Conservation (phyloP, 441 rosid genomes). For the Biscutella laevigata region DNA sequence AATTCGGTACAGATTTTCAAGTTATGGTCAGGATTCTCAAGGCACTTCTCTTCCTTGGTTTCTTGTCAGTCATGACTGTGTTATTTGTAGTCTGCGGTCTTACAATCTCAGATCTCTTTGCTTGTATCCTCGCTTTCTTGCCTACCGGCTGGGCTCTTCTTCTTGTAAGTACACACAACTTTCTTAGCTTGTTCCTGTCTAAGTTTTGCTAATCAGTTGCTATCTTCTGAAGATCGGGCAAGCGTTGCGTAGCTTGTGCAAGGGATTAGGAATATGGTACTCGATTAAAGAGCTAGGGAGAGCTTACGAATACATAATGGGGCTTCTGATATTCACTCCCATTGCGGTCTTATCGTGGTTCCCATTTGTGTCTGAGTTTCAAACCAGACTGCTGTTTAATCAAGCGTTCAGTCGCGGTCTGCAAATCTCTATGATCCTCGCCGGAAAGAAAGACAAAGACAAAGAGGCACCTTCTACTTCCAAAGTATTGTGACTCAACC, state of each 20-base stretch:
- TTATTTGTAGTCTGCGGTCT: constrained; percentile 68
- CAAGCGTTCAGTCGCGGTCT: constrained; percentile 99
- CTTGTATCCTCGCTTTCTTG: constrained; percentile 67
- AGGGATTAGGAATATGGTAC: constrained; percentile 87
- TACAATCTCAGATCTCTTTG: constrained; percentile 61
- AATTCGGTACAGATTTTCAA: constrained; percentile 93
- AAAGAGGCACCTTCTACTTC: constrained; percentile 23
- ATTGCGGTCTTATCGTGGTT: constrained; percentile 88
- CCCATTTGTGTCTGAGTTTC: constrained; percentile 91
- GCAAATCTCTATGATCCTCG: constrained; percentile 85
- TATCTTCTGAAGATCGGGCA: constrained; percentile 51
- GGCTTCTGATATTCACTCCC: constrained; percentile 55
- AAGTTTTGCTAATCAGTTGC: not conserved
- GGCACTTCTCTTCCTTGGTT: constrained; percentile 59
- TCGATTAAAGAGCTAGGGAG: constrained; percentile 82
- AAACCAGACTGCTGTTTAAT: constrained; percentile 89
- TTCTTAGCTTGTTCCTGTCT: not conserved
- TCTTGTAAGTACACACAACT: constrained; percentile 52
- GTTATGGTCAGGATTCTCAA: constrained; percentile 88
- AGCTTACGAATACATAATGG: constrained; percentile 94
- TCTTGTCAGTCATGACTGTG: constrained; percentile 45
- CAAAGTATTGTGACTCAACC: constrained; percentile 17
- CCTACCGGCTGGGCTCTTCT: constrained; percentile 97
- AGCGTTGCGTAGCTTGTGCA: constrained; percentile 53
- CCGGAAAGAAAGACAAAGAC: constrained; percentile 85